A percentile compares a stretch with the other conserved stretches of the same genome.
These are phyloP conservation scores for Corymbia maculata DNA, from an alignment of 345 rosid species.

Conservation along the genomic window DNA sequence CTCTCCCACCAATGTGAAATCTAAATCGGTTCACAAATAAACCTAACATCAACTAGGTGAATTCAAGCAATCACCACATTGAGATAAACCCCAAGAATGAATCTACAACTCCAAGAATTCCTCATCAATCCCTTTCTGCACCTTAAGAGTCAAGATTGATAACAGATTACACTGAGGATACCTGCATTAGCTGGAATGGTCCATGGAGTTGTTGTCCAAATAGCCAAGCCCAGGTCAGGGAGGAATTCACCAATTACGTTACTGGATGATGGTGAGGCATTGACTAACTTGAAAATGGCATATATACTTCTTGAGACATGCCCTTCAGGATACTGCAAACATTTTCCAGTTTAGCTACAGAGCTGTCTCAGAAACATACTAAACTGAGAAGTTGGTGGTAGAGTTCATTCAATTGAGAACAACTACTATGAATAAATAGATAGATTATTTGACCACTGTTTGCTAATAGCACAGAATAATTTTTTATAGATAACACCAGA, in stretches of 20 bases:
- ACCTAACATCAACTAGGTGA: neutral
- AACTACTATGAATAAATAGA: neutral
- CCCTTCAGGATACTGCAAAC: conserved; percentile 84
- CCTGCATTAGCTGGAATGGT: conserved; percentile 97
- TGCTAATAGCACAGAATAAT: neutral
- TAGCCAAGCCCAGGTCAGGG: conserved; percentile 71
- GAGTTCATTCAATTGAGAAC: neutral
- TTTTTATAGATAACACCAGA: neutral
- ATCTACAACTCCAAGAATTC: neutral
- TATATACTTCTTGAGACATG: conserved; percentile 92
- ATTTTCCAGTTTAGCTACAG: neutral
- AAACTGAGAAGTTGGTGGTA: neutral
- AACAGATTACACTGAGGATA: neutral
- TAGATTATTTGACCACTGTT: neutral
- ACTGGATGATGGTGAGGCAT: conserved; percentile 23
- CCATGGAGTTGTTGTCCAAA: conserved; percentile 99
- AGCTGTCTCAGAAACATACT: neutral
- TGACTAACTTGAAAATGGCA: conserved; percentile 53
- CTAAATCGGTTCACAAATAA: neutral
- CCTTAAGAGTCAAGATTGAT: neutral
- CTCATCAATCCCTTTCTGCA: neutral
- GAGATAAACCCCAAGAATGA: neutral
- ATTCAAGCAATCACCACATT: neutral
- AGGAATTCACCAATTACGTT: conserved; percentile 47
- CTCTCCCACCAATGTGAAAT: neutral